Evolutionary conservation across 768 basidiomycete genomes (phyloP), one percentile per base, ranked within the genome.

Genomic region (Flagelloscypha sp.): DNA sequence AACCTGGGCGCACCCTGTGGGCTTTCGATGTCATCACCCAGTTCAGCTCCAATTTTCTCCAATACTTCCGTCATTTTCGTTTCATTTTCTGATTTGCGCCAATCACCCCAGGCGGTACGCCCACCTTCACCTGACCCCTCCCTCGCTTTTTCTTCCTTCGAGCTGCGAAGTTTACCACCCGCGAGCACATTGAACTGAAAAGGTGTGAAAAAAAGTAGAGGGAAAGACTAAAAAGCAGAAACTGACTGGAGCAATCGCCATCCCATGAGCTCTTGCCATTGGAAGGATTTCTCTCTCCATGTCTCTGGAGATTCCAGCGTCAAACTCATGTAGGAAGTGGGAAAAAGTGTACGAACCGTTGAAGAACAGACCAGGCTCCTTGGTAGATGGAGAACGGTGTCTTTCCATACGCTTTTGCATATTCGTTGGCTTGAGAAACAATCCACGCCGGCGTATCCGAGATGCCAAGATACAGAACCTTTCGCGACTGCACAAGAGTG

Each of bases 231-330:
- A n/a, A n/a, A n/a, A n/a, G n/a, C n/a, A n/a, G n/a, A n/a, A n/a
- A n/a, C n/a, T n/a, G n/a, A n/a, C n/a, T n/a, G n/a, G n/a, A n/a
- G n/a, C n/a, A n/a, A n/a, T n/a, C n/a, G n/a, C n/a, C 23, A 12
- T 24, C 35, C 32, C 38, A 15, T 44, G 36, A 0, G 27, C 31
- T 25, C 52, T 39, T 7, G 52, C 55, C 59, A 48, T 60, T 8
- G 62, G 61, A 37, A 72, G 54, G 37, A 72, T 62, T 5, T 70
- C 70, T 6, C 68, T 55, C 46, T 72, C 70, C 24, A 70, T n/a
- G n/a, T n/a, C n/a, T n/a, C n/a, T n/a, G n/a, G n/a, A n/a, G n/a
- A n/a, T n/a, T n/a, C n/a, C n/a, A n/a, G n/a, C n/a, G n/a, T n/a
- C n/a, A n/a, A n/a, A n/a, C n/a, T n/a, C n/a, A n/a, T n/a, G n/a